phyloP scores from a whole-genome alignment of 352 stramenopile species.

The Pythium insidiosum region DNA sequence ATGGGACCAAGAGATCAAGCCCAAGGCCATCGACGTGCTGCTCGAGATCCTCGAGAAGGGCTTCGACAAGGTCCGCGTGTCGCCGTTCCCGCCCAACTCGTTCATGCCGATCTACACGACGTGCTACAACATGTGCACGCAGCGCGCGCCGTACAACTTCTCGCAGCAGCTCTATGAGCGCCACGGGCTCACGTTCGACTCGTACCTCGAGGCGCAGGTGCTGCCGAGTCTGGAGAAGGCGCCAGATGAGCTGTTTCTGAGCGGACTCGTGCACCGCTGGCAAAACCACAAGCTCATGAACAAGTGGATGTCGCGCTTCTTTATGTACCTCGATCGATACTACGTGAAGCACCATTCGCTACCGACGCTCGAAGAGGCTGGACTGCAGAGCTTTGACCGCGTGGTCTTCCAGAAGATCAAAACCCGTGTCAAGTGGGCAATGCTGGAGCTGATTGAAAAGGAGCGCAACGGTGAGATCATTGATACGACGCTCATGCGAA shows the following conservation, averaged over 20 bases:
- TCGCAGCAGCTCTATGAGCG: slow-evolving; percentile 98
- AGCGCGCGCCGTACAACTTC: slow-evolving; percentile 98
- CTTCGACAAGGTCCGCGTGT: slow-evolving; percentile 75
- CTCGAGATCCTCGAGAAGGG: slow-evolving; percentile 81
- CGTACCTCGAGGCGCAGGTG: slow-evolving; percentile 88
- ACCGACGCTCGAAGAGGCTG: slow-evolving; percentile 91
- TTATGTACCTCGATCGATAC: slow-evolving; percentile 99
- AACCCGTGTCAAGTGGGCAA: slow-evolving; percentile 73
- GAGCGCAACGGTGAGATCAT: slow-evolving; percentile 97
- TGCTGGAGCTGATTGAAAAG: slow-evolving; percentile 96
- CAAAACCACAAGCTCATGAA: slow-evolving; percentile 99
- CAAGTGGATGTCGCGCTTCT: slow-evolving; percentile 99
- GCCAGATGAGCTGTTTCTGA: slow-evolving; percentile 93
- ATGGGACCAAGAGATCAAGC: slow-evolving; percentile 86
- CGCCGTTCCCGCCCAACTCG: slow-evolving; percentile 72
- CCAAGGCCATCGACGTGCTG: slow-evolving; percentile 84
- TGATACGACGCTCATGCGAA: slow-evolving; percentile 95
- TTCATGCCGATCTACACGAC: slow-evolving; percentile 90
- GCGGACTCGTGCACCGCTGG: slow-evolving; percentile 96
- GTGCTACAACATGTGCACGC: slow-evolving; percentile 99
- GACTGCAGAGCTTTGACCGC: slow-evolving; percentile 74
- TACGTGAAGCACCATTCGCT: slow-evolving; percentile 97
- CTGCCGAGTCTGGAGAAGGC: slow-evolving; percentile 83
- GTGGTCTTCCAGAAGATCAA: slow-evolving; percentile 85
- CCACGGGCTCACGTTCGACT: slow-evolving; percentile 89